Base-by-base conservation (phyloP, 495 filamentous ascomycete species). In the Talaromyces trachyspermus region DNA sequence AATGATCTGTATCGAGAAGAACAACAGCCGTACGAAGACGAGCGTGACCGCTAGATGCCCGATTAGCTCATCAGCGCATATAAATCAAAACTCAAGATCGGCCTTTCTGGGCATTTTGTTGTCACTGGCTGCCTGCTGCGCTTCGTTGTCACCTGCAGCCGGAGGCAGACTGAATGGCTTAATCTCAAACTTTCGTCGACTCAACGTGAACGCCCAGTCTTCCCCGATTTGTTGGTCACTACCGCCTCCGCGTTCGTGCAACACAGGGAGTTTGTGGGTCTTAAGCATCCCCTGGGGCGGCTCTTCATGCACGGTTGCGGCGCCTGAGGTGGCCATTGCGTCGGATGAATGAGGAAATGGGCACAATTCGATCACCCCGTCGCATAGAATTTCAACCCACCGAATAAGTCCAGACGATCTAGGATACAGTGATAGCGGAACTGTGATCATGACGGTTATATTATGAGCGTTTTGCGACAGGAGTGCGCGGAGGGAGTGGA, bases 141-240 rank as follows among this genome's bases (percentile, higher is more conserved):
- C 83, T 53, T 85, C 81, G 25, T 74, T 73, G 49, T 91, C 88
- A 3, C 81, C 86, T 32, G 88, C 86, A n/a, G 88, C 76, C 1
- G 92, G 92, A 27, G 94, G 94, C 41, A 98, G 67, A 62, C 84
- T 90, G 62, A 86, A 98, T 6, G 87, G 84, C 64, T 83, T 88
- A 51, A 98, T 89, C 50, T 84, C 78, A 55, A 98, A 82, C 56
- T 77, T 88, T 50, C 83, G 81, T 53, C 86, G 76, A 58, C 88
- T 95, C 25, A 97, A 64, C 36, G 77, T 89, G 64, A 98, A 98
- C 12, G 88, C 88, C 63, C 95, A 74, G 59, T 96, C 88, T 57
- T 92, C 85, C 8, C 87, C 82, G 43, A 83, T 73, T 38, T 76
- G 76, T 33, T 68, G 70, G 51, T 80, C 84, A 12, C 77, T 84